Evolutionary conservation across 2,329 filamentous ascomycete species (phyloP).

Genomic region (Blastomyces emzantsi): DNA sequence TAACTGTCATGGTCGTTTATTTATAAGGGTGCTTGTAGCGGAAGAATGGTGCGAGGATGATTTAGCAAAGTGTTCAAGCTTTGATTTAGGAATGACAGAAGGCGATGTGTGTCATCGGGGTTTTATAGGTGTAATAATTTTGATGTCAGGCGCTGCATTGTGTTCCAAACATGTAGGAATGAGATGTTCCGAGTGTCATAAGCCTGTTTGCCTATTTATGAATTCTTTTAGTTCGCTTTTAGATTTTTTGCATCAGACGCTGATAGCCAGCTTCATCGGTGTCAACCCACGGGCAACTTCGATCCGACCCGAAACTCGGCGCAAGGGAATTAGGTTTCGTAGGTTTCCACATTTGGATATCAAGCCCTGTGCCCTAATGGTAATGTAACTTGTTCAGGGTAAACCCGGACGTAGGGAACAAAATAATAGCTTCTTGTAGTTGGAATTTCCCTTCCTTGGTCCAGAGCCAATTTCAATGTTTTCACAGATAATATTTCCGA

Average conservation of each 20-base stretch:
- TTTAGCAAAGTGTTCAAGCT: neutral
- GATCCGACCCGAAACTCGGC: neutral
- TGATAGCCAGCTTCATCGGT: neutral
- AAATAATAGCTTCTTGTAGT: neutral
- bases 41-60: neutral
- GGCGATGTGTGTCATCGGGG: no score
- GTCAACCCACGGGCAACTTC: neutral
- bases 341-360: neutral
- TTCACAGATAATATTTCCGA: neutral
- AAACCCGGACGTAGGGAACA: neutral
- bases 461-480: neutral
- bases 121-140: no score
- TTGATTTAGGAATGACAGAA: neutral
- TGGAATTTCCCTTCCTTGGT: neutral
- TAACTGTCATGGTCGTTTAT: slow-evolving; percentile 9
- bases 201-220: neutral
- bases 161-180: neutral
- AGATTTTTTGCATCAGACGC: neutral
- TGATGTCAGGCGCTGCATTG: neutral
- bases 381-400: slow-evolving; percentile 5
- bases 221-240: neutral
- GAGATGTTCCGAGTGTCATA: neutral
- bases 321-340: neutral
- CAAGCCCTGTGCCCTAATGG: neutral
- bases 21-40: neutral